Percentiles rank a stretch among this genome's conserved stretches.
phyloP scores from a whole-genome alignment of 345 rosid genomes.

The Cardamine resedifolia region DNA sequence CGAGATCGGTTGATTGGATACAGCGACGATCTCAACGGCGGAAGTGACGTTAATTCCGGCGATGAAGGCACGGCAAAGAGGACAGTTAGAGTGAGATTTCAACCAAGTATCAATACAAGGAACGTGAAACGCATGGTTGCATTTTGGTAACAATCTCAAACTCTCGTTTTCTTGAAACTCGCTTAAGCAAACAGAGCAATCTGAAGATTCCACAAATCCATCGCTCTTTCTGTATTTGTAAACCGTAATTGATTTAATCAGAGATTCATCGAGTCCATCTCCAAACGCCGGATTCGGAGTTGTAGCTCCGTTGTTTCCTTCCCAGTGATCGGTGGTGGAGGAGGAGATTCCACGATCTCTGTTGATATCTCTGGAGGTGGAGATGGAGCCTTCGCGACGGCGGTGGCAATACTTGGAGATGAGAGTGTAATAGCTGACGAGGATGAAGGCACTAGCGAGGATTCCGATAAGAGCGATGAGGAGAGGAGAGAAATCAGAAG shows the following conservation, averaged over 20 bases:
- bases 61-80: constrained; percentile 63
- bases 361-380: constrained; percentile 9
- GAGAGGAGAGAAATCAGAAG: constrained; percentile 72
- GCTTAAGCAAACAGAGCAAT: constrained; percentile 73
- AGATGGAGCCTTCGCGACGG: constrained; percentile 37
- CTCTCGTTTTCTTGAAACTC: constrained; percentile 77
- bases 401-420: constrained; percentile 61
- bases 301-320: neutral
- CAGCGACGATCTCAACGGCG: neutral
- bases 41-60: neutral
- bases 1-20: neutral
- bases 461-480: constrained; percentile 68
- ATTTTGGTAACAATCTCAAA: constrained; percentile 63
- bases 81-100: constrained; percentile 76
- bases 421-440: constrained; percentile 68
- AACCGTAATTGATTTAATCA: constrained; percentile 60
- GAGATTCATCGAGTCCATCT: constrained; percentile 61
- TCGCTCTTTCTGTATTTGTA: constrained; percentile 55
- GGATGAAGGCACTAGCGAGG: constrained; percentile 76
- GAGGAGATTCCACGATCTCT: constrained; percentile 2
- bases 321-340: constrained; percentile 27
- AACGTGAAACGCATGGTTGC: constrained; percentile 82
- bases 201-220: constrained; percentile 64
- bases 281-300: neutral
- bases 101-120: constrained; percentile 91